Evolutionary conservation across 2,329 filamentous ascomycete species (phyloP), one percentile per base, ranked within the genome.

Genomic region (Cercospora brassicicola): DNA sequence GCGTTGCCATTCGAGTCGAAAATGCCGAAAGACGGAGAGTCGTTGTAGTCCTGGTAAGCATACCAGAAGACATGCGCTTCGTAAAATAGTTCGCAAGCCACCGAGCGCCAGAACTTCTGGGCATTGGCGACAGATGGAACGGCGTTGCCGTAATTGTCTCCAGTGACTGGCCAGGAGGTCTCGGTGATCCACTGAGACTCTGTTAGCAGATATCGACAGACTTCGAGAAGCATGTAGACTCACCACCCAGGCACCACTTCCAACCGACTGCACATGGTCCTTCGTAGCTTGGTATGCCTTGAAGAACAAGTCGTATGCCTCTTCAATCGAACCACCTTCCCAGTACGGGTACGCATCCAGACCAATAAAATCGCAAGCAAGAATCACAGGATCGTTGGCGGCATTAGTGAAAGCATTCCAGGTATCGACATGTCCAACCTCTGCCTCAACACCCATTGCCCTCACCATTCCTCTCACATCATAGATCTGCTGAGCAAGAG

Each of bases 271-370:
- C 57, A 83, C 85, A 42, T 78, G 82, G 61, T 79, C 75, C 48
- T 78, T 73, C 2, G 79, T 79, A 20, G 74, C 75, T 30, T 78
- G 69, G 51, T 81, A 76, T 11, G 75, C 74, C 13, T 79, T 65
- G 78, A 80, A 82, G 81, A 90, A 90, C 63, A 88, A 83, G 64
- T 79, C 76, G 69, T 80, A 82, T 7, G 84, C 82, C 74, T 87
- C 84, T 65, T 85, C 82, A 74, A 90, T 88, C 74, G 85, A 82
- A 74, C 78, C 82, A 75, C 80, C 83, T 81, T 90, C 85, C 80
- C 87, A 90, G 83, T 89, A 90, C 31, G 88, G 88, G 78, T 89
- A 90, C 75, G 87, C 87, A 72, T 90, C 87, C 45, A 88, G 84
- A 59, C 88, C 88, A 66, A 90, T 77, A 78, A 86, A 90, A 81